Evolutionary conservation across 805 yeast genomes (phyloP).

Genomic region (Lachancea fermentati): DNA sequence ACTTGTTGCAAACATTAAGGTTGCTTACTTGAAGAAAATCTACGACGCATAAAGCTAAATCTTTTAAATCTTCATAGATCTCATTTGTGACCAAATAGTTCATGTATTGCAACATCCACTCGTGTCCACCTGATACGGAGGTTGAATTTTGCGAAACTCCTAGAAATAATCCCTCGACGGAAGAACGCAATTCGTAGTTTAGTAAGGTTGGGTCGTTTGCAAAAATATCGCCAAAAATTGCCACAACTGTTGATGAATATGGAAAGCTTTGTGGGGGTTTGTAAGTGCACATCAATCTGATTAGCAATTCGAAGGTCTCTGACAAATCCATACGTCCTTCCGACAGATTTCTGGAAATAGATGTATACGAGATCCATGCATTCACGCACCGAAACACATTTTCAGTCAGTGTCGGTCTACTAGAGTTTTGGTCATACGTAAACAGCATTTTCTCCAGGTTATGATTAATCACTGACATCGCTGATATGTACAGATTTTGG

Average conservation of each 20-base stretch:
- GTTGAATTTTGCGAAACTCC: conserved; percentile 24
- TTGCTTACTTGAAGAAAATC: conserved; percentile 31
- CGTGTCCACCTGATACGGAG: conserved; percentile 18
- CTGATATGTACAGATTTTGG: conserved; percentile 29
- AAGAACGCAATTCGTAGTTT: conserved; percentile 27
- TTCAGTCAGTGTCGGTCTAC: conserved; percentile 8
- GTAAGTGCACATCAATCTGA: conserved; percentile 27
- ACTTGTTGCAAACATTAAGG: conserved; percentile 30
- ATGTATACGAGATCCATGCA: conserved; percentile 31
- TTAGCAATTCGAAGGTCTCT: conserved; percentile 26
- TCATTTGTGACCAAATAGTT: conserved; percentile 30
- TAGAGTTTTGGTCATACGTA: background rate
- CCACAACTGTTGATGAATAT: conserved; percentile 23
- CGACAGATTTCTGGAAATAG: conserved; percentile 25
- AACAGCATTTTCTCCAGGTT: conserved; percentile 15
- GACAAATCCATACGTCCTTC: conserved; percentile 28
- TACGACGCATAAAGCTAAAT: conserved; percentile 29
- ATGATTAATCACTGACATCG: conserved; percentile 28
- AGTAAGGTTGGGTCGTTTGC: conserved; percentile 28
- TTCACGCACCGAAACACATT: conserved; percentile 22
- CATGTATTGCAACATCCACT: conserved; percentile 33
- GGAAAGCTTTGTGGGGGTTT: conserved; percentile 21
- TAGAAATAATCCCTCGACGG: conserved; percentile 28
- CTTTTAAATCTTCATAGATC: conserved; percentile 28
- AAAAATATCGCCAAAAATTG: conserved; percentile 26